These are phyloP conservation scores for Saccharomycopsis javanensis DNA, from an alignment of 805 yeast species.

Conservation along the genomic window DNA sequence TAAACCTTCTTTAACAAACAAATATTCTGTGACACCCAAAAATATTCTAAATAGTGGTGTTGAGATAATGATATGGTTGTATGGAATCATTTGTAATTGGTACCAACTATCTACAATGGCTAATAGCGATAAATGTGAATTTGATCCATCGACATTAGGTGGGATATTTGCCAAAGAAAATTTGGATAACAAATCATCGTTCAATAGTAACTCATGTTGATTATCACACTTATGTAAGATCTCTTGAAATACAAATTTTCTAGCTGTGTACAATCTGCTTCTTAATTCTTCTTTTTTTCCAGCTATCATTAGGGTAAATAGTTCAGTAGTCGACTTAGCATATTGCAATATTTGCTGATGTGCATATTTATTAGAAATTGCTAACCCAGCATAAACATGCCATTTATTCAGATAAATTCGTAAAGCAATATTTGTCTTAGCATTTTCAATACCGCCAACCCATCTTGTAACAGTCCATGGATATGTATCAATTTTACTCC, in stretches of 20 bases:
- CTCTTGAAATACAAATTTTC: slow-evolving; percentile 66
- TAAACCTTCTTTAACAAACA: slow-evolving; percentile 75
- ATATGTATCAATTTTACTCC: slow-evolving; percentile 73
- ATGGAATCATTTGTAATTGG: slow-evolving; percentile 75
- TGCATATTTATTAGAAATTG: slow-evolving; percentile 91
- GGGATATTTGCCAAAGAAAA: slow-evolving; percentile 69
- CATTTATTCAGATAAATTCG: slow-evolving; percentile 89
- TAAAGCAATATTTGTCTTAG: slow-evolving; percentile 85
- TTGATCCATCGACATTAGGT: slow-evolving; percentile 51
- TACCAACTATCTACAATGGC: slow-evolving; percentile 95
- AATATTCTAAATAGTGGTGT: slow-evolving; percentile 90
- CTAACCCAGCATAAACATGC: slow-evolving; percentile 97
- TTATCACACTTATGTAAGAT: slow-evolving; percentile 29
- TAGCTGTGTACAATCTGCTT: slow-evolving; percentile 54
- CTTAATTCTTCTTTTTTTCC: slow-evolving; percentile 49
- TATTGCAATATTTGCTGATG: slow-evolving; percentile 87
- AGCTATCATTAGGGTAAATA: slow-evolving; percentile 75
- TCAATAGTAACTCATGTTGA: slow-evolving; percentile 55
- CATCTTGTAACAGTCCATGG: slow-evolving; percentile 84
- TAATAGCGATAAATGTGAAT: slow-evolving; percentile 79
- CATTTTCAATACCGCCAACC: slow-evolving; percentile 93
- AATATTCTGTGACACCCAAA: slow-evolving; percentile 86
- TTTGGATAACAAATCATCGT: slow-evolving; percentile 67
- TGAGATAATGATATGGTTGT: slow-evolving; percentile 93
- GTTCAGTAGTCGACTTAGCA: slow-evolving; percentile 71